Evolutionary conservation across 805 yeast species (phyloP).

Genomic region (Zygosaccharomyces siamensis): DNA sequence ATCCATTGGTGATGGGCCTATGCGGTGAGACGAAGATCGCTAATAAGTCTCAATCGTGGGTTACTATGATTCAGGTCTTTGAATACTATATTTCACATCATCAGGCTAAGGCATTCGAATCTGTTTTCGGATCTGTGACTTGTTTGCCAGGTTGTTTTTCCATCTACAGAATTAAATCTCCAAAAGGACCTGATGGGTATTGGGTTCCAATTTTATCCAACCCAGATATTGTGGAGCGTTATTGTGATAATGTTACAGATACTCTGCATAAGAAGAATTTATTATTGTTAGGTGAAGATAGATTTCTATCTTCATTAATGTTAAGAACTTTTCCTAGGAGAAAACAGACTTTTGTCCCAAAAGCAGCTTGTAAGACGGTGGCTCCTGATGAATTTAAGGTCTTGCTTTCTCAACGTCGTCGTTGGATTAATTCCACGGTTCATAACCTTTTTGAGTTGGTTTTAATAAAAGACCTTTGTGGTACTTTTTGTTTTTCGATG

Average conservation of each 20-base stretch:
- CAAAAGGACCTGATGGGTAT: conserved; percentile 69
- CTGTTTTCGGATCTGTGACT: conserved; percentile 92
- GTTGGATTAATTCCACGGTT: conserved; percentile 95
- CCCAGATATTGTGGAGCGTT: conserved; percentile 89
- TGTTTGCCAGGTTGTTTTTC: conserved; percentile 95
- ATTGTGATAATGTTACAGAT: conserved; percentile 78
- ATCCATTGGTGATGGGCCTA: conserved; percentile 83
- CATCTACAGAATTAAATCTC: conserved; percentile 86
- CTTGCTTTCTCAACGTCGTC: conserved; percentile 84
- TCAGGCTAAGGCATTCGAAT: conserved; percentile 89
- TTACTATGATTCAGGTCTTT: conserved; percentile 87
- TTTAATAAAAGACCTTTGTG: conserved; percentile 81
- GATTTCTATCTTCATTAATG: conserved; percentile 81
- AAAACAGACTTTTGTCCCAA: conserved; percentile 79
- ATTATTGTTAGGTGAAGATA: conserved; percentile 83
- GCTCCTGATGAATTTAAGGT: conserved; percentile 82
- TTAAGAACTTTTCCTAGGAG: conserved; percentile 84
- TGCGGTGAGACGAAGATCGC: conserved; percentile 94
- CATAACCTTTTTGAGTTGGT: conserved; percentile 88
- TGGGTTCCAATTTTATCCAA: conserved; percentile 95
- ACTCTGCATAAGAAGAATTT: conserved; percentile 84
- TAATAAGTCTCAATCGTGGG: conserved; percentile 80
- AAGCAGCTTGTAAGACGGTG: conserved; percentile 86
- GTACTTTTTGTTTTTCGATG: conserved; percentile 93
- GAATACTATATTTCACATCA: conserved; percentile 93